Evolutionary conservation across 441 rosid genomes (phyloP), one percentile per base, ranked within the genome.

Genomic region (Hypseocharis bilobata): DNA sequence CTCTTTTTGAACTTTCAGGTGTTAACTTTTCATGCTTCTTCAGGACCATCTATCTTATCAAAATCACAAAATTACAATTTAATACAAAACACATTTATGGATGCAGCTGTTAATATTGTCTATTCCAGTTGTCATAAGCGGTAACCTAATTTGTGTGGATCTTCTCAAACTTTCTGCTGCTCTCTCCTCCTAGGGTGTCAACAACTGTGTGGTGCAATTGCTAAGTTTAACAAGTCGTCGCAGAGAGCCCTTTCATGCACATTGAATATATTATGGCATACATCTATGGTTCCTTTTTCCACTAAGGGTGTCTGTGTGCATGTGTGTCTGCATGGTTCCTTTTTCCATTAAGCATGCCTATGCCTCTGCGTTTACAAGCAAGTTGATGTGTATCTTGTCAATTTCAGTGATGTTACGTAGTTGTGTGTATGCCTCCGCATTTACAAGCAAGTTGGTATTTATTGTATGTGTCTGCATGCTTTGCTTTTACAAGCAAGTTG

Each of bases 361-460:
- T 23, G 27, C 28, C 25, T 52, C 27, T 52, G 13, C 3, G 23
- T 23, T 52, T 22, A 23, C 58, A 52, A 22, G 29, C n/a, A n/a
- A n/a, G n/a, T n/a, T n/a, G n/a, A n/a, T n/a, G n/a, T n/a, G n/a
- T n/a, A n/a, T n/a, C n/a, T n/a, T n/a, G n/a, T n/a, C n/a, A n/a
- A n/a, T n/a, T n/a, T n/a, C n/a, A n/a, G n/a, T n/a, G n/a, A n/a
- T n/a, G n/a, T n/a, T n/a, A n/a, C n/a, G n/a, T n/a, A n/a, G n/a
- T n/a, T n/a, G 56, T 25, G 13, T 52, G 29, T 3, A 23, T 23
- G 27, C 28, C 25, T 52, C 27, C 23, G 13, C 3, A 52, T 23
- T 52, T 22, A 23, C 58, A 52, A 22, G 29, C 29, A 52, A 52
- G 58, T 57, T 76, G 61, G 67, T 61, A 49, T 62, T n/a, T n/a